Evolutionary conservation across 2,329 filamentous ascomycete species (phyloP), one percentile per base, ranked within the genome.

Genomic region (Aspergillus fijiensis): DNA sequence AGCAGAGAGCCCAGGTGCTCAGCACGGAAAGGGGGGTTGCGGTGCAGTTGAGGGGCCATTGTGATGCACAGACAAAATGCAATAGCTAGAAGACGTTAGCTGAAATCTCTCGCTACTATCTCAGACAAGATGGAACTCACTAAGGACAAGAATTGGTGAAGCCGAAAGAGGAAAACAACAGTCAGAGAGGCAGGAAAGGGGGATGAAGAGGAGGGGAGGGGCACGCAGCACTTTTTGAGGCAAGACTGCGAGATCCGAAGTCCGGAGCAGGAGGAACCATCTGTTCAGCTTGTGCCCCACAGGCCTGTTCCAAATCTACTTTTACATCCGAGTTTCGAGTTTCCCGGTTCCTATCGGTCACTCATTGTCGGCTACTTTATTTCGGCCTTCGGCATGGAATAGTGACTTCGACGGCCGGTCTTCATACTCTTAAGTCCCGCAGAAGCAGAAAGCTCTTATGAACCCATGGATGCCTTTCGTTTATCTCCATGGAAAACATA

Each of bases 1-100:
- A 91, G 83, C 33, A 91, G 80, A 14, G 88, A 90, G 53, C 89
- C 89, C 62, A 90, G 82, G 65, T 91, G 89, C 76, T 91, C 89
- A 61, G 88, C 87, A 70, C 89, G 84, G 76, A 89, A 91, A 53
- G 86, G 88, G 48, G 85, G 84, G 61, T 77, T 74, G 63, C 76
- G 76, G 62, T 72, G 77, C 51, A 74, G 67, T 62, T 69, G 67
- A 61, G 67, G 64, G 48, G 69, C 67, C 73, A 75, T 75, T 31
- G 49, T 69, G 62, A 64, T 33, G 27, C 19, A 25, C n/a, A 16
- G 39, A 19, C 6, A 19, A 42, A 4, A 45, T 16, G 14, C n/a
- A 7, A 19, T 7, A 45, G 16, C 39, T 45, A 16, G 16, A n/a
- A 45, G 5, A n/a, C 6, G n/a, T 45, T 45, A 45, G 16, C 14